Evolutionary conservation across 2,329 filamentous ascomycete species (phyloP), one percentile per base, ranked within the genome.

Genomic region (Penicillium sp.): DNA sequence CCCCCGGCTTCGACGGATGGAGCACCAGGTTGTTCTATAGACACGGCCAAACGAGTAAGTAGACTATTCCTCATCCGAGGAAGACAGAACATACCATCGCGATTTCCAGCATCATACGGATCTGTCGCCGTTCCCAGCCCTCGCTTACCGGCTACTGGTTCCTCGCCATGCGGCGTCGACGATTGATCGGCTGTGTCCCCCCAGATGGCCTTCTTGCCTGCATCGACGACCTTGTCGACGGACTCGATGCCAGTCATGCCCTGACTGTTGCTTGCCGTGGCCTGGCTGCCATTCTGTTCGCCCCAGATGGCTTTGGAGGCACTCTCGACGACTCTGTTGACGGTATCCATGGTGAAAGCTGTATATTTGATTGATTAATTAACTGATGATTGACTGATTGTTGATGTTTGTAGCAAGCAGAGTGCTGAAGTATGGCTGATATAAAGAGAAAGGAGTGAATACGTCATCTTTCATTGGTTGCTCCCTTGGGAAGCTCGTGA

Each of bases 31-130:
- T 58, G 50, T 23, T 58, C 56, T 58, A 42, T 20, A n/a, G n/a
- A 21, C 24, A 14, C 5, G 9, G n/a, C n/a, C n/a, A n/a, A 48
- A 12, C 18, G 12, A 48, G 24, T 16, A n/a, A n/a, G n/a, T 20
- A 7, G 26, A 8, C 24, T 20, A 20, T 28, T 47, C 28, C 21
- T 26, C 11, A 18, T 5, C 2, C 16, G 20, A 18, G 16, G 38
- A 30, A 40, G 12, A 46, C 12, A 11, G 9, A 42, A 61, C 74
- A 63, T 71, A 84, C 78, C 81, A 77, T 83, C 80, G n/a, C 83
- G 74, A 70, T 94, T 94, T 49, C 90, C 90, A 57, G 84, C 84
- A 67, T 94, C 90, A 65, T 86, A 95, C 0, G 90, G 90, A 69
- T 93, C 86, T 12, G 82, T 83, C 45, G 79, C 79, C 23, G 81